Evolutionary conservation across 257 asterid species (phyloP), one percentile per base, ranked within the genome.

Genomic region (Nyctanthes arbortristis): DNA sequence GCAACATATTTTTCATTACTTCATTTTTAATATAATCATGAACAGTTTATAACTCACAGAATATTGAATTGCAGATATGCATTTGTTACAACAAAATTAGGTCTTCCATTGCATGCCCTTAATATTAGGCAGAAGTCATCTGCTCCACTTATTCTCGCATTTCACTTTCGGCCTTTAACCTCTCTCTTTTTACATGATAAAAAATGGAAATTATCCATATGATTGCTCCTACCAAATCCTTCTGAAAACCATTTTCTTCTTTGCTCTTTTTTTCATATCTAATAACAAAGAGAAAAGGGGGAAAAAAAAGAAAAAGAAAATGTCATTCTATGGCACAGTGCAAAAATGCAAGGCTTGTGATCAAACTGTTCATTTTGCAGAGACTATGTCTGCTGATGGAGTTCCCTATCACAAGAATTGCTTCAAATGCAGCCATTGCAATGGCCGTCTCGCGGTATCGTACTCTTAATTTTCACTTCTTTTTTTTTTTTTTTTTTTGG

Each of bases 321-420:
- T 71, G 81, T 68, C 81, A 20, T 29, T 45, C 13, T 77, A 35
- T 43, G 82, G 83, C 36, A 39, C 77, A 7, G 69, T 77, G 2
- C 70, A 77, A 33, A 87, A 87, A 78, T 87, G 94, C 78, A 84
- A 79, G 78, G 82, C 83, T 37, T 87, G 94, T 59, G 91, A 85
- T 30, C 77, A 85, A 72, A 82, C 87, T 20, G 94, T 87, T 58
- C 79, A 87, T 78, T 80, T 82, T 66, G 85, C 73, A 5, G 90
- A 87, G 75, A 84, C 85, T 83, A 75, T 87, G 60, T 77, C 93
- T 36, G 85, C 88, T 0, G 85, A 83, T 67, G 93, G 93, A 39
- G 75, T 81, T 34, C 76, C 84, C 9, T 82, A 78, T 49, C 94
- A 87, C 73, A 87, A 82, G 58, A 70, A 79, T 2, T 87, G 94